Evolutionary conservation across 2,329 filamentous ascomycete genomes (phyloP).

Genomic region (Blumeria hordei): DNA sequence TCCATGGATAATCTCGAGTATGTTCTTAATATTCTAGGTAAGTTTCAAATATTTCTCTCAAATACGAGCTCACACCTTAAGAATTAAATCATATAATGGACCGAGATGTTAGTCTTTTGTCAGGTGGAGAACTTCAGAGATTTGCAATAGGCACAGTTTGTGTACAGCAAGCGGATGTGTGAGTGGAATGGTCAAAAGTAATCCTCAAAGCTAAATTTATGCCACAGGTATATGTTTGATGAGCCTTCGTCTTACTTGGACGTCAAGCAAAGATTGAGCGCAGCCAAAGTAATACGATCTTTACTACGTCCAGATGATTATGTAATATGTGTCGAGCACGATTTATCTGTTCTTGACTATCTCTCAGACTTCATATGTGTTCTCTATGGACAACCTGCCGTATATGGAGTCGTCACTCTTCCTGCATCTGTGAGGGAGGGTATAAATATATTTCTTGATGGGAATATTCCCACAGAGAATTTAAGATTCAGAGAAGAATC

Average conservation of each 20-base stretch:
- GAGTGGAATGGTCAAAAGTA: slow-evolving; percentile 12
- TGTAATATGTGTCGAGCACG: slow-evolving; percentile 97
- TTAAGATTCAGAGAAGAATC: slow-evolving; percentile 94
- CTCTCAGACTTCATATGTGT: slow-evolving; percentile 97
- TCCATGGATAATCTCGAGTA: slow-evolving; percentile 61
- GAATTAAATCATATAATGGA: slow-evolving; percentile 78
- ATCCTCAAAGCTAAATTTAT: slow-evolving; percentile 1
- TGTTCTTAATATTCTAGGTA: slow-evolving; percentile 55
- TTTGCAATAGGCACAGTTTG: slow-evolving; percentile 93
- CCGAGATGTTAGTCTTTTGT: slow-evolving; percentile 72
- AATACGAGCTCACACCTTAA: slow-evolving; percentile 11
- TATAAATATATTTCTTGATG: slow-evolving; percentile 98
- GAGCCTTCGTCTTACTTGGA: slow-evolving; percentile 97
- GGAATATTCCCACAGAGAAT: slow-evolving; percentile 95
- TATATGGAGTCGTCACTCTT: slow-evolving; percentile 93
- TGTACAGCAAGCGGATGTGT: slow-evolving; percentile 84
- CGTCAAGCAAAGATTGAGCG: slow-evolving; percentile 94
- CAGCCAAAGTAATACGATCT: slow-evolving; percentile 76
- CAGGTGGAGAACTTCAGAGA: slow-evolving; percentile 92
- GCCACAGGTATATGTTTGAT: slow-evolving; percentile 77
- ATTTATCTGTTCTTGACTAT: slow-evolving; percentile 94
- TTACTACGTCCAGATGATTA: slow-evolving; percentile 77
- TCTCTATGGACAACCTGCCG: slow-evolving; percentile 80
- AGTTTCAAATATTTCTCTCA: background rate
- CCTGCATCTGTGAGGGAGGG: slow-evolving; percentile 92